Percentiles rank a stretch among this genome's conserved stretches.
Evolutionary conservation across 768 basidiomycete genomes (phyloP).

Genomic region (Russula abietina): DNA sequence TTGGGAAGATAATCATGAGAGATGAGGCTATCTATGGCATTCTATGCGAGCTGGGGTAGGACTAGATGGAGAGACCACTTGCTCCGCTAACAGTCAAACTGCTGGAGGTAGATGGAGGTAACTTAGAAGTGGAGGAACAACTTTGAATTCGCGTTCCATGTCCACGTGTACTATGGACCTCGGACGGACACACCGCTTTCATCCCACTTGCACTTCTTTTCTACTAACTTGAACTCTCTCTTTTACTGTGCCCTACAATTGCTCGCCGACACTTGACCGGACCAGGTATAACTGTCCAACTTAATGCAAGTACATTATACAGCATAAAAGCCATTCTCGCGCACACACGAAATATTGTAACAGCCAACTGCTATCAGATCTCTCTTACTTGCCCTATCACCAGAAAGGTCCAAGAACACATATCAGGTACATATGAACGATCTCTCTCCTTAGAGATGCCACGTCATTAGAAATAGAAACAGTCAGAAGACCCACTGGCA

Average conservation of each 20-base stretch:
- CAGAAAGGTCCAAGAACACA: background rate
- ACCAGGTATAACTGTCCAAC: background rate
- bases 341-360: too few relatives aligned
- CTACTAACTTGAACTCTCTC: too few relatives aligned
- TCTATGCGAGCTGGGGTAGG: constrained; percentile 7
- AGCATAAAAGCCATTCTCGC: background rate
- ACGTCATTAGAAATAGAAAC: background rate
- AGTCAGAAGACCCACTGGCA: too few relatives aligned
- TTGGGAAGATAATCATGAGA: background rate
- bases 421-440: background rate
- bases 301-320: too few relatives aligned
- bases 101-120: background rate
- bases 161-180: constrained; percentile 6
- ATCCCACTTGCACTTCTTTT: too few relatives aligned
- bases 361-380: background rate
- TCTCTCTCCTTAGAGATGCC: background rate
- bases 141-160: background rate
- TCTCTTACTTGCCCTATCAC: background rate
- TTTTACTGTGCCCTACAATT: background rate
- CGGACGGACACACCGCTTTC: background rate
- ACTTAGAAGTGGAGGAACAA: background rate
- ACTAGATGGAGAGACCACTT: background rate
- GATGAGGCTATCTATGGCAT: background rate
- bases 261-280: background rate
- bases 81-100: background rate